These are phyloP conservation scores for Plantago elongata DNA, from an alignment of 257 asterid genomes.

Conservation along the genomic window DNA sequence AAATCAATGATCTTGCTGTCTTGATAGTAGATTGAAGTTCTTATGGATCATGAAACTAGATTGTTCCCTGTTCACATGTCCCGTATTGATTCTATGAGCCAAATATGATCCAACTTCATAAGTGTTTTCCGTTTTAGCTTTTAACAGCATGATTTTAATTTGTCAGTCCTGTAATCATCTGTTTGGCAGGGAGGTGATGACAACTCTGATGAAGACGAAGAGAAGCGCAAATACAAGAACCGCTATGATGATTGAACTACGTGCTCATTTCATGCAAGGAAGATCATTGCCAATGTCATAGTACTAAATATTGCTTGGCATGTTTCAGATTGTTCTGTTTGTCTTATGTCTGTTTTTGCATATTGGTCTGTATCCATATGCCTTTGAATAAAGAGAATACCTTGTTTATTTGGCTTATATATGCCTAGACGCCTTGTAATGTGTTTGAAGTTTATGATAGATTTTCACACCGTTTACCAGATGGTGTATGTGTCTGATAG, in stretches of 20 bases:
- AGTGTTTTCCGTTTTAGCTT: background rate
- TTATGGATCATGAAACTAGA: background rate
- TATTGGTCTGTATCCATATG: background rate
- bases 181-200: slow-evolving; percentile 9
- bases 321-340: background rate
- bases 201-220: slow-evolving; percentile 1
- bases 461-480: no score
- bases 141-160: background rate
- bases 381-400: background rate
- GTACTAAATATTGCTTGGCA: slow-evolving; percentile 9
- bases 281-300: background rate
- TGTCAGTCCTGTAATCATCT: background rate
- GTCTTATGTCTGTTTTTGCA: background rate
- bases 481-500: no score
- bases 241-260: slow-evolving; percentile 5
- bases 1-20: no score
- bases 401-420: background rate
- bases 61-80: background rate
- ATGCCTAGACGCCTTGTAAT: no score
- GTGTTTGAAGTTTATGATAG: background rate
- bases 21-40: background rate
- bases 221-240: slow-evolving; percentile 5
- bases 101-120: no score
- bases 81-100: background rate
- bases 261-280: background rate